Evolutionary conservation across 2,329 filamentous ascomycete genomes (phyloP).

Genomic region (Uncinocarpus reesii): DNA sequence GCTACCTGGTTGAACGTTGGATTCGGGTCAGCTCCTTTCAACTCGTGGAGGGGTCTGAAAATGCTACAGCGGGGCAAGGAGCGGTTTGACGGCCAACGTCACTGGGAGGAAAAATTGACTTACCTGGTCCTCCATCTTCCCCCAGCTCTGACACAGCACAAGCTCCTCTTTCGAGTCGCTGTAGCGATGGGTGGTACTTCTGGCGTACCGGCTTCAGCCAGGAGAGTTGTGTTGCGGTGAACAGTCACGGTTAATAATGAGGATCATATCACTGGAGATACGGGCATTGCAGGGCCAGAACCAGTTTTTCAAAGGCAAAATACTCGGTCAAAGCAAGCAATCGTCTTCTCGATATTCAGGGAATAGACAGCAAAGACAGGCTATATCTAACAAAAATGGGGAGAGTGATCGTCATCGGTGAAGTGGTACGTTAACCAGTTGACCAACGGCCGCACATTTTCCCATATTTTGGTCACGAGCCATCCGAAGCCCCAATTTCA

Average conservation of each 20-base stretch:
- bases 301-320: slow-evolving; percentile 1
- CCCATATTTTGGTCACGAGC: slow-evolving; percentile 8
- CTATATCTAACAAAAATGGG: not conserved
- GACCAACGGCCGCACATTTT: not conserved
- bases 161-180: slow-evolving; percentile 9
- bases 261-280: slow-evolving; percentile 20
- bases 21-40: slow-evolving; percentile 19
- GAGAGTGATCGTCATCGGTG: slow-evolving; percentile 1
- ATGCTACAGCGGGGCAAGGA: not conserved
- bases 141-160: slow-evolving; percentile 26
- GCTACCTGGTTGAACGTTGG: slow-evolving; percentile 53
- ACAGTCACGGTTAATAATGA: slow-evolving; percentile 19
- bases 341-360: not conserved
- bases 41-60: slow-evolving; percentile 10
- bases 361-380: not conserved
- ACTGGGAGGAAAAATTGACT: slow-evolving; percentile 8
- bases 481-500: slow-evolving; percentile 7
- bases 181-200: slow-evolving; percentile 12
- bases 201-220: slow-evolving; percentile 17
- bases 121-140: slow-evolving; percentile 39
- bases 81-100: slow-evolving; percentile 1
- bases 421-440: not conserved
- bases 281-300: slow-evolving; percentile 8
- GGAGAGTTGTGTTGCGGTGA: slow-evolving; percentile 16
- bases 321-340: not conserved